phyloP scores from a whole-genome alignment of 164 flowering plant genomes.

The Magnolia changhungtana region DNA sequence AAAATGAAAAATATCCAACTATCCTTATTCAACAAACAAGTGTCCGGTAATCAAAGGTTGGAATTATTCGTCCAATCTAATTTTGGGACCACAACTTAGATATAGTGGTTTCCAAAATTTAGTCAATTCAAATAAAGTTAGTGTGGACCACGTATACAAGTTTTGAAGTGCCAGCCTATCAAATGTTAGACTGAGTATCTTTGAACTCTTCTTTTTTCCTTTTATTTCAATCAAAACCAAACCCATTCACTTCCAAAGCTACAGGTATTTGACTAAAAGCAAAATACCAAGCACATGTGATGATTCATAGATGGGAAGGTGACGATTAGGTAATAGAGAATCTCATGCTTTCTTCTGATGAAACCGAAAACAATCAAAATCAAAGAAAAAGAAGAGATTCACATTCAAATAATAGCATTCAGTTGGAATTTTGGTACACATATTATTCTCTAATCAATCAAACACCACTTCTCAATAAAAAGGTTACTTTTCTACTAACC shows the following conservation, averaged over 20 bases:
- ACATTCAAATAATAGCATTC: neutral
- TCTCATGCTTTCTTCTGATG: slow-evolving; percentile 12
- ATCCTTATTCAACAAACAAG: no score
- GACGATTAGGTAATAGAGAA: neutral
- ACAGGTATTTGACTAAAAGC: slow-evolving; percentile 20
- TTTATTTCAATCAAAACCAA: no score
- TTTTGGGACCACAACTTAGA: no score
- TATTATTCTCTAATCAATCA: neutral
- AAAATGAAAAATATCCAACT: no score
- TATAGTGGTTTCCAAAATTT: no score
- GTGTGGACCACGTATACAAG: no score
- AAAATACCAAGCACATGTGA: slow-evolving; percentile 16
- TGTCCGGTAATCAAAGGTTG: no score
- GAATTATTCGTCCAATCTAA: no score
- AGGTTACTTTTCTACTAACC: neutral
- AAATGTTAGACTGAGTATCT: neutral
- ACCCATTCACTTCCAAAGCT: slow-evolving; percentile 17
- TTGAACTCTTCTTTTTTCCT: no score
- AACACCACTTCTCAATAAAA: neutral
- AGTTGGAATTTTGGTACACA: neutral
- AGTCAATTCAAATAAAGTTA: no score
- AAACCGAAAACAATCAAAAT: neutral
- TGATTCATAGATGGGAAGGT: neutral
- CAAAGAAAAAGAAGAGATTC: neutral
- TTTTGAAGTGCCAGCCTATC: no score